A percentile compares a stretch with the other conserved stretches of the same genome.
phyloP scores from a whole-genome alignment of 176 grass and related monocot species.

The Stipa capillata region DNA sequence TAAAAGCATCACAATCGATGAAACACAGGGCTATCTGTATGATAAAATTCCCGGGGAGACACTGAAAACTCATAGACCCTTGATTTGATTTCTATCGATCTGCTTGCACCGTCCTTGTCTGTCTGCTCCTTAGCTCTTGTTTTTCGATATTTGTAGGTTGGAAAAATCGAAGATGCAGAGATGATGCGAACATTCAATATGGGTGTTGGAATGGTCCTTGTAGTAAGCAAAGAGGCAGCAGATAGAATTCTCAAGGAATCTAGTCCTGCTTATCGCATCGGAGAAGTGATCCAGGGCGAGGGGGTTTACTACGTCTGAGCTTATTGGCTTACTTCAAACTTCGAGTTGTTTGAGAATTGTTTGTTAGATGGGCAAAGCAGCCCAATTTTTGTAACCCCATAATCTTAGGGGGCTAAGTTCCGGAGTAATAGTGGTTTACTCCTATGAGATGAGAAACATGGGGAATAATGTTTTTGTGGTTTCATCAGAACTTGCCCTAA shows the following conservation, averaged over 20 bases:
- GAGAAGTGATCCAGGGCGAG: slow-evolving; percentile 66
- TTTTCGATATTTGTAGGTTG: slow-evolving; percentile 39
- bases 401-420: not conserved
- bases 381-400: slow-evolving; percentile 7
- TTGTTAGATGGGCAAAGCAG: not conserved
- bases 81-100: not conserved
- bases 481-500: not conserved
- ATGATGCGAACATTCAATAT: slow-evolving; percentile 96
- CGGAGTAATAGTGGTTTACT: not conserved
- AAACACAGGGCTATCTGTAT: not conserved
- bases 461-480: not conserved
- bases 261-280: slow-evolving; percentile 39
- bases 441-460: not conserved
- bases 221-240: slow-evolving; percentile 45
- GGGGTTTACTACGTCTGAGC: slow-evolving; percentile 54
- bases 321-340: not conserved
- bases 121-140: not conserved
- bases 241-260: slow-evolving; percentile 39
- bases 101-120: not conserved
- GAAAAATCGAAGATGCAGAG: slow-evolving; percentile 68
- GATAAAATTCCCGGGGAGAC: not conserved
- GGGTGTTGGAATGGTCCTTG: slow-evolving; percentile 88
- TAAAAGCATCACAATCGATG: not conserved
- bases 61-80: not conserved
- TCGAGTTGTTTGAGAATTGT: not conserved